Conservation (phyloP, 2,329 filamentous ascomycete species). For the Massarina eburnea region DNA sequence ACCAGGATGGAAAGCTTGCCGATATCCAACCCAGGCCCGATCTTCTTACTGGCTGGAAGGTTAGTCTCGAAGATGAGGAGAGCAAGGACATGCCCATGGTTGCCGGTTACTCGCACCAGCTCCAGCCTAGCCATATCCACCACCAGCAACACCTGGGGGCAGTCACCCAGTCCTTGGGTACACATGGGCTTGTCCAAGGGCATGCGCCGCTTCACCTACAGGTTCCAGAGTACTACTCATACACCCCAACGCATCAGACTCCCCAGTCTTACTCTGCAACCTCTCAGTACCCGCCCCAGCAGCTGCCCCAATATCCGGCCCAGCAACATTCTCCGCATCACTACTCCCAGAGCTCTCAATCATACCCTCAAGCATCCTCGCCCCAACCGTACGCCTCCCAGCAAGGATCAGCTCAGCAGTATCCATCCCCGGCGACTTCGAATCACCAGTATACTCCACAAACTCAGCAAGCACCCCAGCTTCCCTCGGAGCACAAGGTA, state of each 20-base stretch:
- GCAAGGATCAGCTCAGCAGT: conserved; percentile 20
- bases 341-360: conserved; percentile 12
- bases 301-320: conserved; percentile 21
- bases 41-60: conserved; percentile 40
- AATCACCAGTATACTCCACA: conserved; percentile 24
- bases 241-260: conserved; percentile 25
- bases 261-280: conserved; percentile 26
- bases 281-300: conserved; percentile 23
- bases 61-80: conserved; percentile 41
- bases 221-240: conserved; percentile 36
- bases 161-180: conserved; percentile 18
- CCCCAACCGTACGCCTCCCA: conserved; percentile 30
- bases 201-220: conserved; percentile 32
- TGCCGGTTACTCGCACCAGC: conserved; percentile 30
- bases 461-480: conserved; percentile 10
- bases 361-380: conserved; percentile 27
- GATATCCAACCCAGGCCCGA: conserved; percentile 37
- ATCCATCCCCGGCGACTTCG: conserved; percentile 17
- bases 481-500: conserved; percentile 10
- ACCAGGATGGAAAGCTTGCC: conserved; percentile 35
- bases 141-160: conserved; percentile 15
- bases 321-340: conserved; percentile 20
- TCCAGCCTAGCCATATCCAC: conserved; percentile 31
- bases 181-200: conserved; percentile 26
- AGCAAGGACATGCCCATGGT: conserved; percentile 37